Evolutionary conservation across 2,329 filamentous ascomycete species (phyloP), one percentile per base, ranked within the genome.

Genomic region (Didymella glomerata): DNA sequence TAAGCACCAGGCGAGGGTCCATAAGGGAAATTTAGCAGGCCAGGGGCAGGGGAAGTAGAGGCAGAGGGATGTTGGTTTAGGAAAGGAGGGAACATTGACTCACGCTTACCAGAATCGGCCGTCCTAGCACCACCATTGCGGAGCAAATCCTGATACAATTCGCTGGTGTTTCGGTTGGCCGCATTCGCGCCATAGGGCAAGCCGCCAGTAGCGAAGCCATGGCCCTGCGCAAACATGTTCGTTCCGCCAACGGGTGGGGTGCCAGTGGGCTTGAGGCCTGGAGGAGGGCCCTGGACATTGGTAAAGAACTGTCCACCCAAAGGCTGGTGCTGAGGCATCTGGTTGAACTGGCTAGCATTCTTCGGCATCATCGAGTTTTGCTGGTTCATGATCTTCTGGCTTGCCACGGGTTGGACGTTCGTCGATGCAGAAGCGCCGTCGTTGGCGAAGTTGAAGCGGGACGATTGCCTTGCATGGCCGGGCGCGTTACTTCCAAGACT

Each of bases 71-170:
- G 90, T 84, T 93, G 90, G 79, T 91, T 91, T 81, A 91, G 88
- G 82, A 93, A 91, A 83, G 90, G 91, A 89, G 92, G 91, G 88
- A 93, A 90, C 85, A 92, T 90, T 85, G 90, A 97, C 93, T 97
- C 93, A 97, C 93, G 93, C 92, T 97, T 97, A 88, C 88, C 89
- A 80, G 88, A 86, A 82, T 96, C 93, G 81, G 91, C 89, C 78
- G 85, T 84, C 80, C 92, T 90, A 78, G 84, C 86, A 77, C 85
- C 87, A 76, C 85, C 85, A 72, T 86, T 86, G 73, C 93, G 88
- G 74, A 96, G 85, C 73, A 97, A 83, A 76, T 92, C 91, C 77
- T 93, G 90, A 68, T 76, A 76, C 80, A 96, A 86, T 67, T 93
- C 90, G 67, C 88, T 85, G 66, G 84, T 86, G 69, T 96, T 93